Evolutionary conservation across 345 rosid genomes (phyloP), one percentile per base, ranked within the genome.

Genomic region (Noccaea bulbosa): DNA sequence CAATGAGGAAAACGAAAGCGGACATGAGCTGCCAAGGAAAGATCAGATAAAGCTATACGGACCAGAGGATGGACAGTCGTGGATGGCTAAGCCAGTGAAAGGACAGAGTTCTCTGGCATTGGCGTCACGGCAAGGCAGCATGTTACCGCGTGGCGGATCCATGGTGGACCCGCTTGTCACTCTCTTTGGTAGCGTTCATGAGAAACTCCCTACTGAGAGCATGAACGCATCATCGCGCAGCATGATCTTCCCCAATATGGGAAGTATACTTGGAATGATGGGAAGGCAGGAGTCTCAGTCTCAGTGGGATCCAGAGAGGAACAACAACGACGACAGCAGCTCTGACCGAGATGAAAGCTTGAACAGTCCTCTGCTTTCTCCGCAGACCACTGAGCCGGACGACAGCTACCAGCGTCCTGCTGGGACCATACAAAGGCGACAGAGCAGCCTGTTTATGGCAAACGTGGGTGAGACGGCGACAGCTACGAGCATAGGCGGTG

Each of bases 131-230:
- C 91, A 86, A 2, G 98, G 96, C 55, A 87, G 86, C 81, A 62
- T 86, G 77, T 82, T 74, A 57, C 81, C 63, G 51, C 86, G 83
- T 52, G 84, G 80, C 14, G 38, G 71, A 73, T 79, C 86, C 35
- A 78, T 92, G 0, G 72, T 87, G 66, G 98, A 92, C 73, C 98
- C 93, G 27, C 82, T 92, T 35, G 98, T 92, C 61, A 89, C 92
- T 65, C 85, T 92, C 62, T 92, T 92, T 62, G 93, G 96, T 4
- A 89, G 93, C 53, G 76, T 92, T 64, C 96, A 89, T 24, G 98
- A 89, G 71, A 91, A 86, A 70, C 69, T 85, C 5, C 93, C 90
- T 5, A 44, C 65, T 0, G 93, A 85, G 52, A 78, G 75, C 20
- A 81, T 72, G 46, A 54, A 62, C 46, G 1, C 47, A 32, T 75